phyloP scores from a whole-genome alignment of 768 basidiomycete species.

The Suillus decipiens region DNA sequence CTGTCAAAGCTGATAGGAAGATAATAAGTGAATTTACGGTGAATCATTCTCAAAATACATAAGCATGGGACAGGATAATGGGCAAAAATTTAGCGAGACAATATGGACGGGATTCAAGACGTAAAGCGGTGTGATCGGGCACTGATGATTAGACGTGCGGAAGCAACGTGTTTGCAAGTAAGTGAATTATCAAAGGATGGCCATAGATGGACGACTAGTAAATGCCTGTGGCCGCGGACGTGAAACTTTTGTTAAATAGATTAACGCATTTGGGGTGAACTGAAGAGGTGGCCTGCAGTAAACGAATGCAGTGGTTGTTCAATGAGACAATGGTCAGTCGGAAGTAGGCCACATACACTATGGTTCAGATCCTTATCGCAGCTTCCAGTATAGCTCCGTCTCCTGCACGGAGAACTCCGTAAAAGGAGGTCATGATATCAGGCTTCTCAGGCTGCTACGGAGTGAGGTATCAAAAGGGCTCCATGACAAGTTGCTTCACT shows the following conservation, averaged over 20 bases:
- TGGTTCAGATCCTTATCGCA: neutral
- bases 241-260: slow-evolving; percentile 7
- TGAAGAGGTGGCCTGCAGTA: neutral
- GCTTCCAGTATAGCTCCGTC: neutral
- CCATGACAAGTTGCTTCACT: neutral
- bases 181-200: slow-evolving; percentile 28
- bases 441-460: slow-evolving; percentile 1
- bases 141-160: slow-evolving; percentile 32
- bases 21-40: slow-evolving; percentile 25
- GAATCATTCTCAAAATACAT: slow-evolving; percentile 37
- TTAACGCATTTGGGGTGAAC: neutral
- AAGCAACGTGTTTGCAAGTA: slow-evolving; percentile 37
- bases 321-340: neutral
- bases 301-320: neutral
- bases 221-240: slow-evolving; percentile 5
- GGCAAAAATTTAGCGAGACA: slow-evolving; percentile 28
- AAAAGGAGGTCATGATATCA: neutral
- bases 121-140: slow-evolving; percentile 36
- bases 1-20: slow-evolving; percentile 5
- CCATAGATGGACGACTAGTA: neutral
- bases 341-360: neutral
- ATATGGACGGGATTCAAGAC: slow-evolving; percentile 26
- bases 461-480: slow-evolving; percentile 5
- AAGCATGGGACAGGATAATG: slow-evolving; percentile 35
- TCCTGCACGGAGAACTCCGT: slow-evolving; percentile 3